Base-by-base conservation (phyloP, 2,329 filamentous ascomycete species). In the Arthrinium phaeospermum region DNA sequence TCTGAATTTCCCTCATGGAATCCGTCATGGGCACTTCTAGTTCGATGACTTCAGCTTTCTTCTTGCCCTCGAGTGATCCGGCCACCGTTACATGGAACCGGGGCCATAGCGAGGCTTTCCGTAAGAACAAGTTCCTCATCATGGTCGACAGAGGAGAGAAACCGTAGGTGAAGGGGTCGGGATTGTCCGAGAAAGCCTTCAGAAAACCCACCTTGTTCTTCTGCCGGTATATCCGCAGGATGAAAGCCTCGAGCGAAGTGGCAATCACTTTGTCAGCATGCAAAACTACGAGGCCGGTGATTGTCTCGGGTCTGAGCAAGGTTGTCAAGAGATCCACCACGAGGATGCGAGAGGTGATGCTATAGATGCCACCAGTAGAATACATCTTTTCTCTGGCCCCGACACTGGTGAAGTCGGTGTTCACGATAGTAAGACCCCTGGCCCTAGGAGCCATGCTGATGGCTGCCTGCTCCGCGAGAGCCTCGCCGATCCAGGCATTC, bases 401-500 rank as follows among this genome's bases (percentile, higher is more conserved):
- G 24, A 98, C 95, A 76, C 91, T 97, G 81, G 96, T 96, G 81
- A 92, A 90, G 81, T 99, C 96, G 8, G 96, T 98, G 82, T 98
- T 98, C 81, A 99, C 95, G 37, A 98, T 89, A 57, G 92, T 96
- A 76, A 99, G 86, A 1, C 96, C 96, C 74, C 95, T 91, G 69
- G 95, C 94, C 78, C 93, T 92, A 22, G 93, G 90, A 24, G 94
- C 89, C 83, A 91, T 92, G 85, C 94, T 98, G 80, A 98, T 91
- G 74, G 94, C 95, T 80, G 95, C 95, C 85, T 98, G 95, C 84
- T 99, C 96, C 34, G 96, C 96, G 80, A 99, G 86, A 44, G 95
- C 94, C 85, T 98, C 96, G 76, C 96, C 96, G 73, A 99, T 95
- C 95, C 96, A 98, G 71, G 92, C 92, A 89, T 98, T 98, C 80